phyloP scores from a whole-genome alignment of 805 yeast genomes.

The Lachancea kluyveri region DNA sequence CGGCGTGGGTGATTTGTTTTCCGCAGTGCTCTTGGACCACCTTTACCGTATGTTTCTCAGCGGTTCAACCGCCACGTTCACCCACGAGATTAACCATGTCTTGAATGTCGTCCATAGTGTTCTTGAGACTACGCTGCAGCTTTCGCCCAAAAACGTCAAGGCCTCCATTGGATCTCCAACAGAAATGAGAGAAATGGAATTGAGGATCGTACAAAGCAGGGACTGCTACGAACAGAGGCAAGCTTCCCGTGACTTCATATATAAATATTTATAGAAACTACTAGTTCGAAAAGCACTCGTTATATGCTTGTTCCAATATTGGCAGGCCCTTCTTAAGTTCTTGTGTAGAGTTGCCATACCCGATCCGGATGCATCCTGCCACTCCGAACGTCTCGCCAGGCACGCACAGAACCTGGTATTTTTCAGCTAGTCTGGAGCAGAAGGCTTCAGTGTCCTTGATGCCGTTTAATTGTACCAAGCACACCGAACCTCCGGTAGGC shows the following conservation, averaged over 20 bases:
- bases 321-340: conserved; percentile 34
- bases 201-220: conserved; percentile 58
- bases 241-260: conserved; percentile 6
- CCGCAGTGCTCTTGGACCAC: conserved; percentile 70
- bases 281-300: conserved; percentile 4
- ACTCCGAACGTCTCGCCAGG: conserved; percentile 45
- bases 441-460: conserved; percentile 30
- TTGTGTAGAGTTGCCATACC: conserved; percentile 39
- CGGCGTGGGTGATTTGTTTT: conserved; percentile 90
- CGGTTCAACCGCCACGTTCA: conserved; percentile 12
- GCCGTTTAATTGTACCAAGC: conserved; percentile 34
- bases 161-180: conserved; percentile 50
- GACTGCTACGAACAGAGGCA: conserved; percentile 25
- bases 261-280: conserved; percentile 2
- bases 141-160: conserved; percentile 20
- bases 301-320: conserved; percentile 17
- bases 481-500: conserved; percentile 45
- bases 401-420: conserved; percentile 34
- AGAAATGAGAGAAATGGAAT: conserved; percentile 65
- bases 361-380: conserved; percentile 41
- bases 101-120: conserved; percentile 29
- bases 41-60: conserved; percentile 28
- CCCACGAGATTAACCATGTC: conserved; percentile 26
- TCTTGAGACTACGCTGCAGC: conserved; percentile 17
- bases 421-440: conserved; percentile 32